These are phyloP conservation scores for Penicillium tannophilum DNA, from an alignment of 495 filamentous ascomycete genomes.

Conservation along the genomic window DNA sequence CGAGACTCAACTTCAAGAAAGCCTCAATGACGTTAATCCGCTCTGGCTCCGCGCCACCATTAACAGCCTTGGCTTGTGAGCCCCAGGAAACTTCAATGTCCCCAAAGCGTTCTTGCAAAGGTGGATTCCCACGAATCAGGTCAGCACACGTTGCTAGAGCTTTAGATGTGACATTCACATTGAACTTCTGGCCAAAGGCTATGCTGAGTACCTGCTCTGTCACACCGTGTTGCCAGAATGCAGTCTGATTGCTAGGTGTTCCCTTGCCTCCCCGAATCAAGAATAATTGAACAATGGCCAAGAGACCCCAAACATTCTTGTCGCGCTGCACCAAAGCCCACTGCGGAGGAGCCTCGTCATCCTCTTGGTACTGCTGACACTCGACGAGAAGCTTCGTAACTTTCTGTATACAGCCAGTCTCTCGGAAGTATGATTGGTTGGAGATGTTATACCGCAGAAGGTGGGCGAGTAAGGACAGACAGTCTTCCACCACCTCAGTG, in stretches of 20 bases:
- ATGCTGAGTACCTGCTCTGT: conserved; percentile 79
- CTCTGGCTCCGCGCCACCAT: conserved; percentile 48
- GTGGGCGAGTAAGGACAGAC: conserved; percentile 89
- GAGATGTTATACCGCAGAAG: conserved; percentile 85
- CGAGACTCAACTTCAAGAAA: conserved; percentile 83
- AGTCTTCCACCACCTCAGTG: conserved; percentile 90
- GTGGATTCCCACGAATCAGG: conserved; percentile 78
- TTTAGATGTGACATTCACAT: conserved; percentile 78
- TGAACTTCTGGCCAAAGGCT: conserved; percentile 76
- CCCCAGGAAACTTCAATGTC: conserved; percentile 61
- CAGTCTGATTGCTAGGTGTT: conserved; percentile 79
- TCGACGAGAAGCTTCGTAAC: conserved; percentile 69
- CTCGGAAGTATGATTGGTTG: conserved; percentile 92
- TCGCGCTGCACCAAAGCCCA: conserved; percentile 79
- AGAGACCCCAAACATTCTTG: conserved; percentile 88
- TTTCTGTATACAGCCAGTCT: conserved; percentile 80
- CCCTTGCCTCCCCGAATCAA: conserved; percentile 76
- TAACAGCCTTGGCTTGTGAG: conserved; percentile 33
- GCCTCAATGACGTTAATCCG: conserved; percentile 90
- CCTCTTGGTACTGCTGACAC: conserved; percentile 57
- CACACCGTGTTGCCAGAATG: conserved; percentile 83
- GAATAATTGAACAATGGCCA: conserved; percentile 84
- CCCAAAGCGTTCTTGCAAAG: conserved; percentile 84
- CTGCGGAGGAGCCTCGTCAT: conserved; percentile 62
- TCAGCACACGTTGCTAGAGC: conserved; percentile 85